Evolutionary conservation across 2,329 filamentous ascomycete species (phyloP).

Genomic region (Talaromyces pinophilus): DNA sequence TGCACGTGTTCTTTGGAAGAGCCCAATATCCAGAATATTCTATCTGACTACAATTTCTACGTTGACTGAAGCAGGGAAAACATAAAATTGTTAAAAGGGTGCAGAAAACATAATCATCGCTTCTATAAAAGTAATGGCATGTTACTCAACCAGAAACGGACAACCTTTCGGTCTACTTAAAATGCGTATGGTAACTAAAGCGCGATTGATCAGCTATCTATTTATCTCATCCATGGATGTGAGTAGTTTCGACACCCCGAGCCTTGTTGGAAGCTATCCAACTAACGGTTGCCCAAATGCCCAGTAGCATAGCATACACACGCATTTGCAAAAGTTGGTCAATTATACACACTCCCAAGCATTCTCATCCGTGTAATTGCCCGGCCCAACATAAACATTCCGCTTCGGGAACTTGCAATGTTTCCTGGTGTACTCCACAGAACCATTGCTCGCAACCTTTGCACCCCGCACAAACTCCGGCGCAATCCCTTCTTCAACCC

Average conservation of each 20-base stretch:
- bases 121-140: too few relatives aligned
- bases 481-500: slow-evolving; percentile 36
- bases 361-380: slow-evolving; percentile 37
- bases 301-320: background rate
- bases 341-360: slow-evolving; percentile 36
- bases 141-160: too few relatives aligned
- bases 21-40: too few relatives aligned
- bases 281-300: background rate
- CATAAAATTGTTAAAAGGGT: too few relatives aligned
- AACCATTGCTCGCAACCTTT: slow-evolving; percentile 31
- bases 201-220: background rate
- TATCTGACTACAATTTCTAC: too few relatives aligned
- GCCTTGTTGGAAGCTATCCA: background rate
- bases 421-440: background rate
- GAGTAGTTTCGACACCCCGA: background rate
- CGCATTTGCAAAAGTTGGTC: too few relatives aligned
- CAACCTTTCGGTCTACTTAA: too few relatives aligned
- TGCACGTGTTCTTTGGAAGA: too few relatives aligned
- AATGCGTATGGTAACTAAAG: too few relatives aligned
- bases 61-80: too few relatives aligned
- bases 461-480: slow-evolving; percentile 35
- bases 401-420: background rate
- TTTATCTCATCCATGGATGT: background rate
- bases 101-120: too few relatives aligned
- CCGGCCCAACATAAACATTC: slow-evolving; percentile 31